Evolutionary conservation across 495 filamentous ascomycete species (phyloP).

Genomic region (Talaromyces liani): DNA sequence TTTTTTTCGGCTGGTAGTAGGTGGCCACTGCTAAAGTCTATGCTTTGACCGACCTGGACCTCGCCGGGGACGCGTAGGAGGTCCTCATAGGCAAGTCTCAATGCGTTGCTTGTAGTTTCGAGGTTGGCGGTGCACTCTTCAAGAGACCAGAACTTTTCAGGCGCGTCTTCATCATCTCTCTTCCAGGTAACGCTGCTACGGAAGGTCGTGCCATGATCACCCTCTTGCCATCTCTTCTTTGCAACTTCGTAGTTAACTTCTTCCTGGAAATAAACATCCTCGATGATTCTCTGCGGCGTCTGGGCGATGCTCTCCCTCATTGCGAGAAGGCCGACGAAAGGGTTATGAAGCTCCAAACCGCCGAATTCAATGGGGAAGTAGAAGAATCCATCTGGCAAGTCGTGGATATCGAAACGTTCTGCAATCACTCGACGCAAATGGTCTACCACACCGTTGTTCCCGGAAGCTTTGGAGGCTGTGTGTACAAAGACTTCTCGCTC

Average conservation of each 20-base stretch:
- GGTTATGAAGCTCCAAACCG: constrained; percentile 49
- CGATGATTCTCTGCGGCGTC: constrained; percentile 34
- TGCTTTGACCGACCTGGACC: constrained; percentile 23
- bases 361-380: constrained; percentile 56
- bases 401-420: constrained; percentile 43
- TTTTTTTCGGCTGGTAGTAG: constrained; percentile 18
- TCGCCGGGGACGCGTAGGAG: constrained; percentile 33
- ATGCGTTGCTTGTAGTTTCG: constrained; percentile 34
- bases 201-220: constrained; percentile 6
- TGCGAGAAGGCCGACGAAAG: constrained; percentile 45
- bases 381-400: constrained; percentile 62
- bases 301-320: constrained; percentile 45
- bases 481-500: constrained; percentile 46
- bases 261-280: constrained; percentile 24
- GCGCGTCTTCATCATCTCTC: constrained; percentile 2
- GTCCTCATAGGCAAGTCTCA: constrained; percentile 25
- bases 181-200: not conserved
- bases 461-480: constrained; percentile 9
- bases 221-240: constrained; percentile 37
- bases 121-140: constrained; percentile 45
- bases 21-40: constrained; percentile 18
- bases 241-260: constrained; percentile 35
- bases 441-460: constrained; percentile 42
- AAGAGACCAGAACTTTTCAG: constrained; percentile 41
- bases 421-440: constrained; percentile 49